These are phyloP conservation scores for Aquanectria penicillioides DNA, from an alignment of 2,329 filamentous ascomycete genomes.

Conservation along the genomic window DNA sequence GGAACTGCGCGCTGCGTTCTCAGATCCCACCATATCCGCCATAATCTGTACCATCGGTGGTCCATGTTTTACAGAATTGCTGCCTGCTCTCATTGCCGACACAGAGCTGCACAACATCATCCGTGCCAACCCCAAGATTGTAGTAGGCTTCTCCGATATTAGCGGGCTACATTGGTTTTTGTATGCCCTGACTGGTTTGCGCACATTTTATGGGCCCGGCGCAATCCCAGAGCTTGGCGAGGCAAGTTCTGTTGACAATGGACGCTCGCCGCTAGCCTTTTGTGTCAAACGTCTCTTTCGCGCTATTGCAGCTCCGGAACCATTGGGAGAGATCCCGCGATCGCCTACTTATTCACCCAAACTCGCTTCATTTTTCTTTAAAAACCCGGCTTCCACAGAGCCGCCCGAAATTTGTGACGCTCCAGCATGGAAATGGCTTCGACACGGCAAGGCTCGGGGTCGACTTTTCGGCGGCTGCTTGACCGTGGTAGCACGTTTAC, in stretches of 20 bases:
- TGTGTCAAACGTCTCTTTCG: slow-evolving; percentile 45
- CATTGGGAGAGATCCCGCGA: slow-evolving; percentile 46
- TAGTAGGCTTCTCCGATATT: slow-evolving; percentile 55
- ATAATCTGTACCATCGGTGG: slow-evolving; percentile 54
- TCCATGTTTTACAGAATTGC: slow-evolving; percentile 50
- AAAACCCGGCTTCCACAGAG: slow-evolving; percentile 35
- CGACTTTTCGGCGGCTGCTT: slow-evolving; percentile 55
- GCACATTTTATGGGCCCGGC: slow-evolving; percentile 56
- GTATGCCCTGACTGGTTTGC: slow-evolving; percentile 48
- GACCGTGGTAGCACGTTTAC: slow-evolving; percentile 51
- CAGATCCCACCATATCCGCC: slow-evolving; percentile 47
- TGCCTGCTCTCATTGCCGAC: slow-evolving; percentile 50
- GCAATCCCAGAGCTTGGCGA: slow-evolving; percentile 52
- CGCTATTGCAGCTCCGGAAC: slow-evolving; percentile 37
- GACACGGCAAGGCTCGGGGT: slow-evolving; percentile 50
- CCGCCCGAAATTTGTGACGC: slow-evolving; percentile 42
- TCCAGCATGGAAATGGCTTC: slow-evolving; percentile 50
- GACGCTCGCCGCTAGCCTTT: slow-evolving; percentile 44
- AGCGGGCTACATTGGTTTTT: slow-evolving; percentile 55
- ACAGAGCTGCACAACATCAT: slow-evolving; percentile 46
- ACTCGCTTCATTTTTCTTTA: slow-evolving; percentile 33
- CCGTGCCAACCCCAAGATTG: slow-evolving; percentile 51
- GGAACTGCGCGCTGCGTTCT: slow-evolving; percentile 51
- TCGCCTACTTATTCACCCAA: slow-evolving; percentile 45
- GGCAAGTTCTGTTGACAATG: slow-evolving; percentile 30